These are phyloP conservation scores for Neonectria magnoliae DNA, from an alignment of 2,329 filamentous ascomycete species.

Conservation along the genomic window DNA sequence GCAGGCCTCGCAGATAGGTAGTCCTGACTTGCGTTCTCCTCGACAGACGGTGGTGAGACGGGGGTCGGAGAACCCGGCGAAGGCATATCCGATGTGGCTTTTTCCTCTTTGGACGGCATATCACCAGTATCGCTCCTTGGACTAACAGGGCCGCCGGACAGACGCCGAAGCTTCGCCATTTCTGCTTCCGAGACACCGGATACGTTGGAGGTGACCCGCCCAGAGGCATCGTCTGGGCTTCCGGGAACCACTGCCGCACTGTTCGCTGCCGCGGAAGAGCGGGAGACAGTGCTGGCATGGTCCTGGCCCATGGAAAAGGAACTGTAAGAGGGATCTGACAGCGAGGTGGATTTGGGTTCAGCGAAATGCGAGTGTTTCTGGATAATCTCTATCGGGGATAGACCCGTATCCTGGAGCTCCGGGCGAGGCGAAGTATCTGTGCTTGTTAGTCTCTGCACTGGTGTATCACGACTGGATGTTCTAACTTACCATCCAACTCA, in stretches of 20 bases:
- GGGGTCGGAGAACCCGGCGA: slow-evolving; percentile 27
- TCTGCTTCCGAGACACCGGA: slow-evolving; percentile 38
- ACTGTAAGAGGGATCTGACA: slow-evolving; percentile 38
- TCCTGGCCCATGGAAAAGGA: slow-evolving; percentile 38
- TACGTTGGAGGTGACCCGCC: slow-evolving; percentile 36
- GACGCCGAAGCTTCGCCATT: slow-evolving; percentile 30
- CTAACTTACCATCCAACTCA: slow-evolving; percentile 59
- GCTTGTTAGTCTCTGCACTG: slow-evolving; percentile 6
- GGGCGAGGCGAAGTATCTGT: slow-evolving; percentile 55
- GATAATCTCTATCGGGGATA: slow-evolving; percentile 53
- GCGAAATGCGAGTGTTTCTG: slow-evolving; percentile 45
- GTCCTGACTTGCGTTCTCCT: slow-evolving; percentile 40
- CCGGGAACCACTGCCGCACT: slow-evolving; percentile 10
- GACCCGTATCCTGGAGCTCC: slow-evolving; percentile 58
- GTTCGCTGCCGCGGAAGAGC: slow-evolving; percentile 34
- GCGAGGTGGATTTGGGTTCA: slow-evolving; percentile 25
- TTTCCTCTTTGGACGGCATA: slow-evolving; percentile 18
- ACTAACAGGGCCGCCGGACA: slow-evolving; percentile 32
- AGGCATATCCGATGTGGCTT: slow-evolving; percentile 20
- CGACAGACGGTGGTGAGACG: slow-evolving; percentile 45
- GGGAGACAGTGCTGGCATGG: slow-evolving; percentile 43
- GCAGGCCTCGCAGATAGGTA: slow-evolving; percentile 42
- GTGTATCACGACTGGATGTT: neutral
- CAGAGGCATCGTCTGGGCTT: slow-evolving; percentile 25
- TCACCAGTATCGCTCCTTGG: slow-evolving; percentile 28